phyloP scores from a whole-genome alignment of 2,329 filamentous ascomycete genomes.

The Mollisiaceae sp. region DNA sequence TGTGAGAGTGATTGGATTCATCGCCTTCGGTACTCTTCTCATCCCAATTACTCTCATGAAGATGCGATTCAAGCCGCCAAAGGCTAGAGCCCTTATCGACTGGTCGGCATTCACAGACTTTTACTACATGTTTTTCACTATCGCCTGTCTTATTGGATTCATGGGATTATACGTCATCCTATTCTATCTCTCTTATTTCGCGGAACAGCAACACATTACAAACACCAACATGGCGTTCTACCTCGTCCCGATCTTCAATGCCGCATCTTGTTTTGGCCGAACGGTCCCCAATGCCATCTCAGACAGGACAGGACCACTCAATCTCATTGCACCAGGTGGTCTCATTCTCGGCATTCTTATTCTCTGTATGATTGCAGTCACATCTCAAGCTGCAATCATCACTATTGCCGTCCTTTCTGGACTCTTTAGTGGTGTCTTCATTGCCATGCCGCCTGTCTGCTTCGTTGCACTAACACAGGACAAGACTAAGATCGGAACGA shows the following conservation, averaged over 20 bases:
- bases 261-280: constrained; percentile 55
- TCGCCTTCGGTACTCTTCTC: constrained; percentile 43
- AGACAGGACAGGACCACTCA: constrained; percentile 57
- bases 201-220: constrained; percentile 40
- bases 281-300: constrained; percentile 57
- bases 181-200: constrained; percentile 49
- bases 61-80: constrained; percentile 45
- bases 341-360: constrained; percentile 43
- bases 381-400: constrained; percentile 55
- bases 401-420: constrained; percentile 69
- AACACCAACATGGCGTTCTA: constrained; percentile 51
- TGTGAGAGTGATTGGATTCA: constrained; percentile 58
- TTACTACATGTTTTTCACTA: constrained; percentile 45
- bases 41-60: constrained; percentile 40
- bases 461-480: constrained; percentile 48
- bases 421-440: constrained; percentile 54
- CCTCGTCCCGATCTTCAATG: constrained; percentile 58
- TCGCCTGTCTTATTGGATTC: constrained; percentile 46
- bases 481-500: constrained; percentile 48
- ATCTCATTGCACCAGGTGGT: constrained; percentile 54
- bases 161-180: constrained; percentile 47
- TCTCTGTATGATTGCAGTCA: constrained; percentile 46
- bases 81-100: constrained; percentile 47
- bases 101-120: constrained; percentile 46
- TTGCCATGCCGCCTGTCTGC: constrained; percentile 48